Evolutionary conservation across 148 eudicot genomes (phyloP).

Genomic region (Polygonum aviculare): DNA sequence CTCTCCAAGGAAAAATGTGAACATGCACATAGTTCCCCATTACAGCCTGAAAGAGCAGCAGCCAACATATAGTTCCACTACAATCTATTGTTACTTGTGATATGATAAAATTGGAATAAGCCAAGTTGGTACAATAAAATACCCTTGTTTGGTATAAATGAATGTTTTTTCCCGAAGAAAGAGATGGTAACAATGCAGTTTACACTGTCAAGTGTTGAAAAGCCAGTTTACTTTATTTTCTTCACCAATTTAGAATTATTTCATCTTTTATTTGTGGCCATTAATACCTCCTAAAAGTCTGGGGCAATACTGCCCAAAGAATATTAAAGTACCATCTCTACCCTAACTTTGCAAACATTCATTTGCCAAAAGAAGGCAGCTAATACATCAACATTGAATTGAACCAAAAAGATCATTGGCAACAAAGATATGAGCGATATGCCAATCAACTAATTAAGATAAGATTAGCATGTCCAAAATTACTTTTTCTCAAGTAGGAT

Average conservation of each 20-base stretch:
- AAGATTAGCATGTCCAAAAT: not conserved
- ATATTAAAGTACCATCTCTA: not conserved
- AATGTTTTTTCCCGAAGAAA: not conserved
- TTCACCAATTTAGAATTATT: not conserved
- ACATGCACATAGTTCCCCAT: not conserved
- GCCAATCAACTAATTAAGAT: not conserved
- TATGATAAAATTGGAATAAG: not conserved
- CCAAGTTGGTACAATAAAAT: not conserved
- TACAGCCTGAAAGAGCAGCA: not conserved
- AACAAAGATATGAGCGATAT: not conserved
- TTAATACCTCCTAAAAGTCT: not conserved
- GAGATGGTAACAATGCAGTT: not conserved
- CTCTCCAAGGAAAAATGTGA: not conserved
- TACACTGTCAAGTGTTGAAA: not conserved
- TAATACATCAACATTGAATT: not conserved
- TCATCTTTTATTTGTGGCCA: not conserved
- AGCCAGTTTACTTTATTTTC: not conserved
- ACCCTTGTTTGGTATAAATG: not conserved
- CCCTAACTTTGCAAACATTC: not conserved
- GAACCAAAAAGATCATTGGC: not conserved
- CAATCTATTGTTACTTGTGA: not conserved
- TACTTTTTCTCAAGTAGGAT: not conserved
- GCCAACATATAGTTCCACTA: not conserved
- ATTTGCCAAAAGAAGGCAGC: not conserved
- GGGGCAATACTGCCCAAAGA: not conserved